Evolutionary conservation across 495 filamentous ascomycete genomes (phyloP).

Genomic region (Penicillium simplicissimum): DNA sequence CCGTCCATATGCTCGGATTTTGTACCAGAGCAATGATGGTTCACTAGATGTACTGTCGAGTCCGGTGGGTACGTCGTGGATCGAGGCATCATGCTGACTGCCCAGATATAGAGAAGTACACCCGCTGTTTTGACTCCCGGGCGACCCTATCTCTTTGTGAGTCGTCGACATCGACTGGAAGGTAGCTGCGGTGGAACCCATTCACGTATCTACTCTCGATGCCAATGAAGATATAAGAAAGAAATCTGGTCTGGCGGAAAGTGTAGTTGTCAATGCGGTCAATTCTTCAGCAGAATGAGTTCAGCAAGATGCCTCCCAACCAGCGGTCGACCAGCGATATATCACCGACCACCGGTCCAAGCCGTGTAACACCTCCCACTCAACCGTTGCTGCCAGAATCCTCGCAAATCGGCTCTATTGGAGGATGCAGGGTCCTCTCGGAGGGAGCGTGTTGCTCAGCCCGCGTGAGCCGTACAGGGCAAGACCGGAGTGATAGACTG

Average conservation of each 20-base stretch:
- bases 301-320: neutral
- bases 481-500: neutral
- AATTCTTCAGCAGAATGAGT: neutral
- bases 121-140: constrained; percentile 18
- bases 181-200: constrained; percentile 13
- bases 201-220: neutral
- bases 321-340: constrained; percentile 14
- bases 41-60: neutral
- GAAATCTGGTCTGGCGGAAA: neutral
- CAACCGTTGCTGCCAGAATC: constrained; percentile 6
- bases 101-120: constrained; percentile 22
- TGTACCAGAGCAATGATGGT: constrained; percentile 47
- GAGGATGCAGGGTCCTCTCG: constrained; percentile 20
- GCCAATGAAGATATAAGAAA: neutral
- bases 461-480: constrained; percentile 17
- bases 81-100: constrained; percentile 18
- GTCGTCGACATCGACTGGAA: constrained; percentile 21
- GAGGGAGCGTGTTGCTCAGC: constrained; percentile 9
- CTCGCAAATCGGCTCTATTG: constrained; percentile 18
- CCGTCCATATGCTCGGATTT: constrained; percentile 44
- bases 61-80: constrained; percentile 16
- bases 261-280: neutral
- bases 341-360: constrained; percentile 16
- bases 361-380: constrained; percentile 22
- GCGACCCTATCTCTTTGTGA: constrained; percentile 16